phyloP scores from a whole-genome alignment of 345 rosid species.

The Psidium friedrichsthalianum region DNA sequence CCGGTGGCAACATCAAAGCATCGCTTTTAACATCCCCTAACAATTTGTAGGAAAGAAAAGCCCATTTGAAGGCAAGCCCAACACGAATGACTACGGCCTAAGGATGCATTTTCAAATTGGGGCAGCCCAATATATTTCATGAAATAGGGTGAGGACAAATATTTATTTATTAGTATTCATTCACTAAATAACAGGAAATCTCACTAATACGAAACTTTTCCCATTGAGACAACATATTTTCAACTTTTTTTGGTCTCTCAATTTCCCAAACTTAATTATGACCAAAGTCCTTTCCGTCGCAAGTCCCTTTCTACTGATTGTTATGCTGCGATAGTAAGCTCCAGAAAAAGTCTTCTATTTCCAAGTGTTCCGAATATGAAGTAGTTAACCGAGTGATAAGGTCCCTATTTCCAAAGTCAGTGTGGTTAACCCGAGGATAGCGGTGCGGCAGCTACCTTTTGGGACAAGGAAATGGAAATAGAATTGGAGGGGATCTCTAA shows the following conservation, averaged over 20 bases:
- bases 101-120: background rate
- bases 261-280: too few species aligned
- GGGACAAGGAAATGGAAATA: too few species aligned
- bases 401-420: too few species aligned
- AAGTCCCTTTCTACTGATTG: too few species aligned
- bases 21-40: background rate
- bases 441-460: too few species aligned
- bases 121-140: background rate
- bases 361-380: too few species aligned
- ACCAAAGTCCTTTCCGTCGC: too few species aligned
- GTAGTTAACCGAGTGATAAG: too few species aligned
- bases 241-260: background rate
- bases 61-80: background rate
- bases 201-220: background rate
- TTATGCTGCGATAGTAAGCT: too few species aligned
- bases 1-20: accelerated
- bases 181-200: background rate
- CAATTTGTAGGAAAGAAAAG: background rate
- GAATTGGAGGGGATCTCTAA: too few species aligned
- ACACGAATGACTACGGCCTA: background rate
- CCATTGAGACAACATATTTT: background rate
- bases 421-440: too few species aligned
- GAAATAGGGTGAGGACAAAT: background rate
- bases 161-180: background rate
- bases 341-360: too few species aligned